Evolutionary conservation across 495 filamentous ascomycete genomes (phyloP), one percentile per base, ranked within the genome.

Genomic region (Chaetomium tenue): DNA sequence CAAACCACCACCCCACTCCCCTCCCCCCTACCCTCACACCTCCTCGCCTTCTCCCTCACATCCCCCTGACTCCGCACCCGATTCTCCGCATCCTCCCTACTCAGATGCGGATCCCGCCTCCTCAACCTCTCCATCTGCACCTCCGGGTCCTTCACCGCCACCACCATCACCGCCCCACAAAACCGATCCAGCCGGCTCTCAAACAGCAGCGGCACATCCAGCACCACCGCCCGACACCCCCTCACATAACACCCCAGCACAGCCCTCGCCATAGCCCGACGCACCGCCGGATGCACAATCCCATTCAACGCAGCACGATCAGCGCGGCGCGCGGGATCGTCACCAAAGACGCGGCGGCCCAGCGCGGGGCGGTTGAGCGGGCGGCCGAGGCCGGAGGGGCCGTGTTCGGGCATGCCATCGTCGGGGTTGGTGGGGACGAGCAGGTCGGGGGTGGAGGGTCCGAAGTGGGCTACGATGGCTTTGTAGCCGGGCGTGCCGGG

Each of bases 201-300:
- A 71, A 95, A 97, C 20, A 98, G 83, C 47, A 98, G 77, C 51
- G 94, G 94, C 1, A 98, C 86, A 71, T 98, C 94, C 12, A 98
- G 77, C n/a, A 98, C 88, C 13, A 95, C 91, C 0, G 91, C 92
- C 90, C 93, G 90, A 61, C 85, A 66, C 2, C 93, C 93, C 3
- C 71, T 76, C 3, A 93, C 39, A 64, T 93, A 96, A 66, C 85
- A 80, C 26, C 76, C 74, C 20, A 89, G 63, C 18, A 95, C 81
- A 5, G 79, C 76, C 66, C 81, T 87, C 71, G 89, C 89, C 79
- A 96, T 91, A 70, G 87, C 91, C 72, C 76, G 80, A 28, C 90
- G 78, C 7, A 98, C 92, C 0, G 89, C 88, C 0, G 94, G 94
- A 74, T 98, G 94, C 40, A 97, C 88, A 61, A 98, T 97, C n/a